Conservation (phyloP, 208 protist genomes). For the Leishmania amazonensis region DNA sequence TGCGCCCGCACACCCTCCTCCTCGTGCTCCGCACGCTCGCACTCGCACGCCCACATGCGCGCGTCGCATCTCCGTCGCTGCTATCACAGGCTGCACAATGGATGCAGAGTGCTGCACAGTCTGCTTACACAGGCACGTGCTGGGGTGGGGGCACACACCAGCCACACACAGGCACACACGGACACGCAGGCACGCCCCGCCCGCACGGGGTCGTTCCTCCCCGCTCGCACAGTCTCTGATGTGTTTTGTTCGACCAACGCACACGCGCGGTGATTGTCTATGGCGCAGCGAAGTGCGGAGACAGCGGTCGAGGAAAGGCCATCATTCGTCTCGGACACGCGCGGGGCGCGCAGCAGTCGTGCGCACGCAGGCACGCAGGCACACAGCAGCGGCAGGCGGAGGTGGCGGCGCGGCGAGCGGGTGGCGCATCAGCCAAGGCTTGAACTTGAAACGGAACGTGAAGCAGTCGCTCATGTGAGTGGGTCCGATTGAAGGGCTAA, state of each 20-base stretch:
- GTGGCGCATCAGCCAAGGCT: slow-evolving; percentile 2
- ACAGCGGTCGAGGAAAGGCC: slow-evolving; percentile 5
- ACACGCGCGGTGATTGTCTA: not conserved
- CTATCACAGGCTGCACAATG: slow-evolving; percentile 24
- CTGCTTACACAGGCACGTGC: slow-evolving; percentile 38
- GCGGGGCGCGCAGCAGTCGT: no score
- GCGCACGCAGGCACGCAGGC: not conserved
- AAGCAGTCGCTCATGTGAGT: not conserved
- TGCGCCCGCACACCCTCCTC: not conserved
- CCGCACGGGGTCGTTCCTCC: not conserved
- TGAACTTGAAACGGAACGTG: not conserved
- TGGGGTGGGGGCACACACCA: not conserved
- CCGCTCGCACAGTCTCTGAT: not conserved
- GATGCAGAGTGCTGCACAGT: slow-evolving; percentile 5
- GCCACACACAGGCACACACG: not conserved
- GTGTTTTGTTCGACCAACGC: not conserved
- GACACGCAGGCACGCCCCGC: not conserved
- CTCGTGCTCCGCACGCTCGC: not conserved
- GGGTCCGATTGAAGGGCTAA: slow-evolving; percentile 33
- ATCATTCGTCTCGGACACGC: not conserved
- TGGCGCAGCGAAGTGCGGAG: not conserved
- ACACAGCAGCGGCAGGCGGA: not conserved
- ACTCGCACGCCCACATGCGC: not conserved
- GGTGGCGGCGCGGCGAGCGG: not conserved
- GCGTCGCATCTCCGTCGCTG: slow-evolving; percentile 19